Conservation (phyloP, 306 rosid species). For the Prunus campanulata region DNA sequence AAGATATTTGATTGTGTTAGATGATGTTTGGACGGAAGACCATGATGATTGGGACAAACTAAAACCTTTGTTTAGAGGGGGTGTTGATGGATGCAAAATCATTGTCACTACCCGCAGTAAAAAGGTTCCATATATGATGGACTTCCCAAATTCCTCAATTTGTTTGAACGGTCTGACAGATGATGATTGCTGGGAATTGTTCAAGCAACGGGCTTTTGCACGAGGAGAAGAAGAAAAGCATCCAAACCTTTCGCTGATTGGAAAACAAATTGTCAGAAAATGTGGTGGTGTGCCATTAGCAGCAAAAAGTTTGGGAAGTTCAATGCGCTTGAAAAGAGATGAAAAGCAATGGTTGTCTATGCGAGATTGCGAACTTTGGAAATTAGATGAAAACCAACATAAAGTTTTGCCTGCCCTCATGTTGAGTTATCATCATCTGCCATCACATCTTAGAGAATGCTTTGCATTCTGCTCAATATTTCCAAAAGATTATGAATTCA, state of each 20-base stretch:
- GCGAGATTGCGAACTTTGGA: conserved; percentile 14
- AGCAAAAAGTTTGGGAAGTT: conserved; percentile 18
- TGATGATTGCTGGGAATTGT: conserved; percentile 13
- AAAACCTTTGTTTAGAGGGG: background rate
- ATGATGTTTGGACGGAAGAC: conserved; percentile 21
- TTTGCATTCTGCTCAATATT: conserved; percentile 17
- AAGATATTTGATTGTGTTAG: conserved; percentile 1
- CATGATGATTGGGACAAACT: conserved; percentile 14
- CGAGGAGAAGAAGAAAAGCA: background rate
- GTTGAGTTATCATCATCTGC: conserved; percentile 12
- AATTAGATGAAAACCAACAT: background rate
- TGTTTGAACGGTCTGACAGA: background rate
- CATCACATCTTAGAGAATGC: background rate
- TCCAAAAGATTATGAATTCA: conserved; percentile 1
- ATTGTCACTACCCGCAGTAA: background rate
- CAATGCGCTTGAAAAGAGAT: background rate
- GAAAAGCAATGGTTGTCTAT: background rate
- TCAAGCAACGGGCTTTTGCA: conserved; percentile 10
- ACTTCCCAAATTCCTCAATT: background rate
- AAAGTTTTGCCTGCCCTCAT: conserved; percentile 8
- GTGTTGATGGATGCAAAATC: conserved; percentile 15
- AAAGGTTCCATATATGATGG: background rate
- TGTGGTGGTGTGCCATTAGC: conserved; percentile 21
- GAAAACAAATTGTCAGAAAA: background rate
- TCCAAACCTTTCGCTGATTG: background rate